Percentiles rank a stretch among this genome's conserved stretches.
Evolutionary conservation across 768 basidiomycete genomes (phyloP).

Genomic region (Termitomyces bulborhizus): DNA sequence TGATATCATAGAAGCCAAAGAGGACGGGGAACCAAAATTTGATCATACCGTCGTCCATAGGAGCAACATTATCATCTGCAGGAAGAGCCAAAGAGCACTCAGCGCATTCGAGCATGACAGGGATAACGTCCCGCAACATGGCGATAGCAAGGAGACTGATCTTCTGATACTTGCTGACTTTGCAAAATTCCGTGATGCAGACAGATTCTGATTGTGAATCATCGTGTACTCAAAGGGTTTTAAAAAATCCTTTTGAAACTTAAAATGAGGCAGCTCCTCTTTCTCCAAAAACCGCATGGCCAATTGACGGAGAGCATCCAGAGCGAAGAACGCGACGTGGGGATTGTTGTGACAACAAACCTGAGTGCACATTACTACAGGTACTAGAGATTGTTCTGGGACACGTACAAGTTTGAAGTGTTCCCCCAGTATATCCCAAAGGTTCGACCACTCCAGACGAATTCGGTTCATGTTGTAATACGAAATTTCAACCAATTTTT

Average conservation of each 20-base stretch:
- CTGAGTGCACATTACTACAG: slow-evolving; percentile 32
- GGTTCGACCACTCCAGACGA: slow-evolving; percentile 94
- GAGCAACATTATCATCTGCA: slow-evolving; percentile 22
- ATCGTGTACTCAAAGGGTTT: slow-evolving; percentile 98
- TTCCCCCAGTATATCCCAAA: slow-evolving; percentile 97
- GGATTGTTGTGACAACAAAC: slow-evolving; percentile 98
- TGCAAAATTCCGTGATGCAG: slow-evolving; percentile 98
- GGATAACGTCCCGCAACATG: slow-evolving; percentile 91
- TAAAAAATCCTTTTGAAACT: slow-evolving; percentile 98
- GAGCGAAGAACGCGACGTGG: slow-evolving; percentile 92
- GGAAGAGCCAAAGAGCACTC: slow-evolving; percentile 43
- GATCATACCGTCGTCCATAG: slow-evolving; percentile 82
- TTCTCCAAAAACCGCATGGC: slow-evolving; percentile 99
- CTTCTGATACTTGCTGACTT: slow-evolving; percentile 99
- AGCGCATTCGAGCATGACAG: slow-evolving; percentile 81
- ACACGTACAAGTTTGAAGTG: slow-evolving; percentile 90
- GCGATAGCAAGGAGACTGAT: slow-evolving; percentile 94
- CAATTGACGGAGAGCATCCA: slow-evolving; percentile 93
- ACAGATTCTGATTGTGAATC: slow-evolving; percentile 92
- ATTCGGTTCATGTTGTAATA: slow-evolving; percentile 99
- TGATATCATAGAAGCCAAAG: slow-evolving; percentile 98
- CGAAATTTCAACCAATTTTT: slow-evolving; percentile 97
- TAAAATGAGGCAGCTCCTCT: slow-evolving; percentile 96
- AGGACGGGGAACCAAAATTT: slow-evolving; percentile 96
- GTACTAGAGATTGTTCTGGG: not conserved